A percentile compares a stretch with the other conserved stretches of the same genome.
phyloP scores from a whole-genome alignment of 306 rosid species.

The Aeschynomene evenia region DNA sequence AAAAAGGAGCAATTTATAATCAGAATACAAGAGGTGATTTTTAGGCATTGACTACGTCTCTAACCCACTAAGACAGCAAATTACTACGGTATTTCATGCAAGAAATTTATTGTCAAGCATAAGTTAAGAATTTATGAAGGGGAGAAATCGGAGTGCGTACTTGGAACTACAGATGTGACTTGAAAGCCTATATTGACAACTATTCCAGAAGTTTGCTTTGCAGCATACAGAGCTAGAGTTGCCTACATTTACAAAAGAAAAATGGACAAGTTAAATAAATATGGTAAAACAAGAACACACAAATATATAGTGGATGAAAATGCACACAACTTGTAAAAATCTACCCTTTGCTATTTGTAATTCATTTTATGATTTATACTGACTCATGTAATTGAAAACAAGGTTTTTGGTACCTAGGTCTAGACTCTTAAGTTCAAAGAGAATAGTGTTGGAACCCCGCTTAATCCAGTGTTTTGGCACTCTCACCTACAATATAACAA shows the following conservation, averaged over 20 bases:
- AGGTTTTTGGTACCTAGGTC: not conserved
- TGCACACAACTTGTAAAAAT: not conserved
- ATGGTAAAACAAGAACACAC: slow-evolving; percentile 4
- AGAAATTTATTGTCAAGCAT: slow-evolving; percentile 3
- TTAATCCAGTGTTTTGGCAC: not conserved
- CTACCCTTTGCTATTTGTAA: not conserved
- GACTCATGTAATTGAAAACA: not conserved
- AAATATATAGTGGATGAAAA: not conserved
- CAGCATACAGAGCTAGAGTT: slow-evolving; percentile 74
- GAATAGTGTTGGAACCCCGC: not conserved
- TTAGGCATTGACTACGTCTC: not conserved
- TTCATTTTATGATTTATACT: not conserved
- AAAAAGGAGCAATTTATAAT: not conserved
- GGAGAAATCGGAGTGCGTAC: slow-evolving; percentile 41
- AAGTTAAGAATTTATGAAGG: not conserved
- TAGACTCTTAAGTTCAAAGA: not conserved
- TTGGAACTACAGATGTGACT: slow-evolving; percentile 76
- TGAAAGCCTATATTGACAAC: slow-evolving; percentile 83
- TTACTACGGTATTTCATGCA: not conserved
- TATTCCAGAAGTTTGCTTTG: slow-evolving; percentile 72
- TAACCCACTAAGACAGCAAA: not conserved
- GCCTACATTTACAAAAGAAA: slow-evolving; percentile 51
- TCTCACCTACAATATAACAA: not conserved
- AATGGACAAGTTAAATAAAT: not conserved
- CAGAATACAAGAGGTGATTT: not conserved